A percentile compares a stretch with the other conserved stretches of the same genome.
phyloP scores from a whole-genome alignment of 2,329 filamentous ascomycete genomes.

The Proliferodiscus dingleyae region DNA sequence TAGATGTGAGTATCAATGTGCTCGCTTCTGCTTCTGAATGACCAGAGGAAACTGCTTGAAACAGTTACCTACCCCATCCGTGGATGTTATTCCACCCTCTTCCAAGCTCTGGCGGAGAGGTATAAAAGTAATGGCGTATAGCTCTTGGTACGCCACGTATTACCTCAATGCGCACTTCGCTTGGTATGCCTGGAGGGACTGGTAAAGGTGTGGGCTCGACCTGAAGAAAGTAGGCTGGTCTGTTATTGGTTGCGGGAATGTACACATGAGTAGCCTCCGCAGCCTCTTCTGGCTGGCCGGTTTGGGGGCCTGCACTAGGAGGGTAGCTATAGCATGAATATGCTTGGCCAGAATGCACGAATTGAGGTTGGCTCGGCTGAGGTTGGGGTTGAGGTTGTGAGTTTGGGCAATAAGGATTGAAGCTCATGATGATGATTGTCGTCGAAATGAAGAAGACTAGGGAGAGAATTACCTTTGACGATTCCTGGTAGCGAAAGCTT shows the following conservation, averaged over 20 bases:
- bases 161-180: neutral
- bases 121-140: neutral
- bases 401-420: no score
- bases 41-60: no score
- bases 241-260: no score
- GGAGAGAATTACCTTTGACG: no score
- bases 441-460: no score
- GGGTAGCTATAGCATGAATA: neutral
- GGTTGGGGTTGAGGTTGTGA: no score
- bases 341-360: neutral
- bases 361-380: neutral
- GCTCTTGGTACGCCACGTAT: neutral
- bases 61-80: neutral
- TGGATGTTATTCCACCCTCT: neutral
- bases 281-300: neutral
- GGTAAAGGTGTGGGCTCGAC: neutral
- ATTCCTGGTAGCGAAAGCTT: no score
- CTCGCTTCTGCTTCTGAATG: no score
- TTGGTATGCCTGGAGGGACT: neutral
- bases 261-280: neutral
- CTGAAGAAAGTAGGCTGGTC: no score
- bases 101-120: neutral
- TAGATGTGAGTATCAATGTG: no score
- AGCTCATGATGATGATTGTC: no score
- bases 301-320: neutral